These are phyloP conservation scores for Suillus subluteus DNA, from an alignment of 768 basidiomycete genomes.

Conservation along the genomic window DNA sequence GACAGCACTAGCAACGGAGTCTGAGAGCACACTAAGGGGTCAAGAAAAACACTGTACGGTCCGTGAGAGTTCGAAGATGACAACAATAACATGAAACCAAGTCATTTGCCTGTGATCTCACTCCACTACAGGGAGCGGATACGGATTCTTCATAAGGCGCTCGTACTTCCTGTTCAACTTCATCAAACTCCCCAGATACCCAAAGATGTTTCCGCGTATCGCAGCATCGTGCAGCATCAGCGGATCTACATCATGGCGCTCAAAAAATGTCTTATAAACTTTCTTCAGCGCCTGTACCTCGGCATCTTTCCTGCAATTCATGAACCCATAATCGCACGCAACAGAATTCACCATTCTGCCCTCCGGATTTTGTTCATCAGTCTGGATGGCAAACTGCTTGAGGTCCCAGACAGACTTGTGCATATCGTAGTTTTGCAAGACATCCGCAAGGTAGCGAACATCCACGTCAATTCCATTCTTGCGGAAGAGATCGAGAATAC, in stretches of 20 bases:
- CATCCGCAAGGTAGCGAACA: constrained; percentile 3
- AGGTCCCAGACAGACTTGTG: constrained; percentile 20
- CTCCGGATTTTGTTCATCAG: not conserved
- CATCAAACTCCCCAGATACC: constrained; percentile 28
- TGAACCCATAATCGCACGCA: constrained; percentile 19
- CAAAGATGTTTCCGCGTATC: constrained; percentile 35
- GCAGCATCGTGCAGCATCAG: constrained; percentile 41
- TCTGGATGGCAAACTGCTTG: constrained; percentile 6
- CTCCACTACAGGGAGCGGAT: constrained; percentile 19
- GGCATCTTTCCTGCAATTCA: constrained; percentile 15
- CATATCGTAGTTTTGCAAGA: not conserved
- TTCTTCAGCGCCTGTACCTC: constrained; percentile 29
- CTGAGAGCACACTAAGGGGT: not conserved
- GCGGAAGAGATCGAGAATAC: constrained; percentile 15
- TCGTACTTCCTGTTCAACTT: constrained; percentile 29
- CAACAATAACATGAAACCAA: not conserved
- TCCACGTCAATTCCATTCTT: constrained; percentile 4
- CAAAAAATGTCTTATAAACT: constrained; percentile 38
- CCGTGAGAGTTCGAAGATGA: not conserved
- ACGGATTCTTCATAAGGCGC: constrained; percentile 36
- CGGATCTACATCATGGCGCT: constrained; percentile 27
- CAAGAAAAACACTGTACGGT: not conserved
- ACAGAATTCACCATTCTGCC: not conserved
- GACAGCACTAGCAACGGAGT: not conserved
- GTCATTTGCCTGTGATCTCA: not conserved